Percentiles rank a stretch among this genome's conserved stretches.
phyloP scores from a whole-genome alignment of 768 basidiomycete genomes.

The Amanita polypyramis region DNA sequence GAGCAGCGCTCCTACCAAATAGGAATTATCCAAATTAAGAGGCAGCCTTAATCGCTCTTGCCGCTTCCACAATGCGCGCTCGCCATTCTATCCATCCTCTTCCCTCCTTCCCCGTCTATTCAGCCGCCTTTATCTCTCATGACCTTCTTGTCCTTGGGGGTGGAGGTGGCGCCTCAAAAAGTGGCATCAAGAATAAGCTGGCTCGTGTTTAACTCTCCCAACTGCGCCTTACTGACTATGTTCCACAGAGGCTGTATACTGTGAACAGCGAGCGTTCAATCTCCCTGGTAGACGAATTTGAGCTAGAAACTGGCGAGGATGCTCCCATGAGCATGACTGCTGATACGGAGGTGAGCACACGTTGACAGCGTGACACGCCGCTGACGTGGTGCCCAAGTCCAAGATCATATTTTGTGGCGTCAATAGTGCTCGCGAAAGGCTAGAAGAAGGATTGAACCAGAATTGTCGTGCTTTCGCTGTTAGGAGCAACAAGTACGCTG shows the following conservation, averaged over 20 bases:
- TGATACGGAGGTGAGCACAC: conserved; percentile 39
- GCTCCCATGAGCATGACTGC: conserved; percentile 94
- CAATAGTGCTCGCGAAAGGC: conserved; percentile 59
- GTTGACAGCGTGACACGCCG: conserved; percentile 3
- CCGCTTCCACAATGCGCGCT: conserved; percentile 50
- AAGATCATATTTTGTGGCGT: conserved; percentile 73
- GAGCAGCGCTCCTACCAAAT: neutral
- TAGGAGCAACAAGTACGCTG: conserved; percentile 46
- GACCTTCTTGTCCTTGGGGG: conserved; percentile 74
- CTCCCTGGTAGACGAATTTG: conserved; percentile 52
- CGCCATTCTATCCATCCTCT: conserved; percentile 72
- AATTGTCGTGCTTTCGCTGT: conserved; percentile 72
- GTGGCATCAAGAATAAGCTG: conserved; percentile 91
- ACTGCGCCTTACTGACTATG: conserved; percentile 6
- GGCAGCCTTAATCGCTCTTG: conserved; percentile 2
- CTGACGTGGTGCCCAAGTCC: conserved; percentile 18
- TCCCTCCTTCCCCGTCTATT: conserved; percentile 81
- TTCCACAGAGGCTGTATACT: conserved; percentile 54
- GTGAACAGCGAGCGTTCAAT: conserved; percentile 43
- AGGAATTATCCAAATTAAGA: conserved; percentile 3
- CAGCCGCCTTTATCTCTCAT: conserved; percentile 69
- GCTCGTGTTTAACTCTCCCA: conserved; percentile 32
- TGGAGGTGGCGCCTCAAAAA: conserved; percentile 78
- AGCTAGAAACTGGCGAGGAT: conserved; percentile 77
- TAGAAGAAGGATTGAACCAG: conserved; percentile 63